Percentiles rank a stretch among this genome's conserved stretches.
phyloP scores from a whole-genome alignment of 2,329 filamentous ascomycete species.

The Chaetoscypha palmicola region DNA sequence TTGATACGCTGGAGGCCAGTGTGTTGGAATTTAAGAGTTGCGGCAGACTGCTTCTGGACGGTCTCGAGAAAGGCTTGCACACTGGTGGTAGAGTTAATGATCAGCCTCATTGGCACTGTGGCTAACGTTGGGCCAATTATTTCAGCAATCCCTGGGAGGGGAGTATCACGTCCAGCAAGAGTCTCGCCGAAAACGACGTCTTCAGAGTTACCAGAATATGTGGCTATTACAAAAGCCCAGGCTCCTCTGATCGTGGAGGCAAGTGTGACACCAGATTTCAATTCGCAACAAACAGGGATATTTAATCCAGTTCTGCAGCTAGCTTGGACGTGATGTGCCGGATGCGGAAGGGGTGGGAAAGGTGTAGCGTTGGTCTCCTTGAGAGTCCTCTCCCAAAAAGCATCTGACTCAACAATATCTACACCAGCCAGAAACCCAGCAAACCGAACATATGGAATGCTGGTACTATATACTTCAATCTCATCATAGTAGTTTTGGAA shows the following conservation, averaged over 20 bases:
- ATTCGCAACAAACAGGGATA: neutral
- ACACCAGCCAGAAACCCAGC: conserved; percentile 38
- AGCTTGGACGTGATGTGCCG: conserved; percentile 8
- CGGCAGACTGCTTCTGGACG: conserved; percentile 39
- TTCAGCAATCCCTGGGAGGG: conserved; percentile 33
- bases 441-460: conserved; percentile 27
- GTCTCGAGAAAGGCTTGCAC: conserved; percentile 37
- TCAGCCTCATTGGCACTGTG: conserved; percentile 36
- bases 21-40: conserved; percentile 35
- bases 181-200: conserved; percentile 37
- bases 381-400: neutral
- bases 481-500: conserved; percentile 8
- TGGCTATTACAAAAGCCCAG: conserved; percentile 35
- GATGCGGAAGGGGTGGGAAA: conserved; percentile 9
- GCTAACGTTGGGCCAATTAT: conserved; percentile 39
- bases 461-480: neutral
- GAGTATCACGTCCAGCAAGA: conserved; percentile 35
- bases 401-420: neutral
- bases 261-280: conserved; percentile 19
- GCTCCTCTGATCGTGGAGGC: conserved; percentile 23
- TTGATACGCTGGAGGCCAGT: conserved; percentile 14
- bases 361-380: neutral
- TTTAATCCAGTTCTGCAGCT: neutral
- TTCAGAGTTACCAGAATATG: conserved; percentile 34
- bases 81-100: conserved; percentile 26